These are phyloP conservation scores for Salvia rosmarinus DNA, from an alignment of 257 asterid genomes.

Conservation along the genomic window DNA sequence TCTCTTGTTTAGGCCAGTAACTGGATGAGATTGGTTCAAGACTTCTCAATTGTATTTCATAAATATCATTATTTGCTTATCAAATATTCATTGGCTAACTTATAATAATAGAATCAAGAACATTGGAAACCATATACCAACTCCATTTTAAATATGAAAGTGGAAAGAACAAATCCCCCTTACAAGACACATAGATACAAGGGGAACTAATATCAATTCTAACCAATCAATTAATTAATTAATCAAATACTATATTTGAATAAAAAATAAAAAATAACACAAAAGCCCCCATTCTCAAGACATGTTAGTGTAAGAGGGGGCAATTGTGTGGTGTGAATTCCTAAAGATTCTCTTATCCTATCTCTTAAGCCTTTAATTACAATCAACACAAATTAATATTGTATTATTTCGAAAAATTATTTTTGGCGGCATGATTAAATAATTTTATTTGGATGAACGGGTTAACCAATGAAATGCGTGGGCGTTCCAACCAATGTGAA, in stretches of 20 bases:
- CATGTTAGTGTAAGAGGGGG: slow-evolving; percentile 69
- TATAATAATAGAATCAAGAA: slow-evolving; percentile 35
- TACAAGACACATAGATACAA: slow-evolving; percentile 26
- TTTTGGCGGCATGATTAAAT: slow-evolving; percentile 40
- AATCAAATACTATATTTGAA: not conserved
- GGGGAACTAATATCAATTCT: not conserved
- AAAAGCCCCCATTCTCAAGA: slow-evolving; percentile 51
- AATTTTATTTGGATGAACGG: not conserved
- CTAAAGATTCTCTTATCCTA: slow-evolving; percentile 47
- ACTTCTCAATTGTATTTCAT: too few relatives aligned
- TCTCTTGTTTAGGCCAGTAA: too few relatives aligned
- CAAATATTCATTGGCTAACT: not conserved
- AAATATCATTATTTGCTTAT: not conserved
- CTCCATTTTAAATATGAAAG: slow-evolving; percentile 7
- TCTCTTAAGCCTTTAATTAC: slow-evolving; percentile 32
- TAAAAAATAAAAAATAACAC: slow-evolving; percentile 15
- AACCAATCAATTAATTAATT: slow-evolving; percentile 23
- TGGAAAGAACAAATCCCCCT: slow-evolving; percentile 11
- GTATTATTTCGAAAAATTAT: not conserved
- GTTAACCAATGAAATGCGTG: slow-evolving; percentile 37
- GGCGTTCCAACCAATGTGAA: slow-evolving; percentile 36
- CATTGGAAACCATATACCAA: slow-evolving; percentile 29
- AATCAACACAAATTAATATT: not conserved
- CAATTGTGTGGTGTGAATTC: slow-evolving; percentile 43
- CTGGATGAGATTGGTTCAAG: too few relatives aligned